These are phyloP conservation scores for Lachancea mirantina DNA, from an alignment of 805 yeast species.

Conservation along the genomic window DNA sequence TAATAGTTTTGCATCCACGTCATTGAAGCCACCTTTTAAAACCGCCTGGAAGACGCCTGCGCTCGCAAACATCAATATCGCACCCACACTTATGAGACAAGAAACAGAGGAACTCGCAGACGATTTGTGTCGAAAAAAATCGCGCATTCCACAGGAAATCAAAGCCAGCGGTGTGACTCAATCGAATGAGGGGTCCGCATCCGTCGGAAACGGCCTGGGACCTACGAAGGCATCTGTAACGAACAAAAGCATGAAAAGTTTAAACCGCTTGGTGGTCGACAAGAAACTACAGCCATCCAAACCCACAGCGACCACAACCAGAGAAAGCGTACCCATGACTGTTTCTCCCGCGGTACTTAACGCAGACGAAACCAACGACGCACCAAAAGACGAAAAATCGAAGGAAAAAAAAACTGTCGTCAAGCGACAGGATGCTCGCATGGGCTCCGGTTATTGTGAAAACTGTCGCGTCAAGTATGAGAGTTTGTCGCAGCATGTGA, in stretches of 20 bases:
- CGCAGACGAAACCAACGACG: constrained; percentile 18
- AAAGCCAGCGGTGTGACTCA: constrained; percentile 33
- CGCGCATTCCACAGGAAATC: constrained; percentile 28
- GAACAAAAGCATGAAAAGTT: constrained; percentile 25
- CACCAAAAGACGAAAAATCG: constrained; percentile 2
- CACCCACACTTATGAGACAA: constrained; percentile 14
- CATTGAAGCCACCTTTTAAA: constrained; percentile 7
- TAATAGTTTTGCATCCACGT: neutral
- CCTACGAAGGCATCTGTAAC: constrained; percentile 30
- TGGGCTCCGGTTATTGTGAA: constrained; percentile 78
- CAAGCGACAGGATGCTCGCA: constrained; percentile 12
- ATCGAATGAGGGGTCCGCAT: constrained; percentile 30
- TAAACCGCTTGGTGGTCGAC: constrained; percentile 28
- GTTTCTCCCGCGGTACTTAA: constrained; percentile 15
- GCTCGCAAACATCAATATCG: neutral
- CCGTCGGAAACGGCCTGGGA: constrained; percentile 30
- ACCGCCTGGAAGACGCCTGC: constrained; percentile 9
- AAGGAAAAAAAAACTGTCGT: constrained; percentile 1
- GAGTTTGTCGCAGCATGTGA: constrained; percentile 68
- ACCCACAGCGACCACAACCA: constrained; percentile 3
- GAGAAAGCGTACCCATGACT: constrained; percentile 2
- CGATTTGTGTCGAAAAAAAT: constrained; percentile 23
- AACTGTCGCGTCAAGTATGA: constrained; percentile 84
- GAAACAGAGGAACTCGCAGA: constrained; percentile 30
- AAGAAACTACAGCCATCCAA: constrained; percentile 14